Conservation (phyloP, 129 eudicot genomes). For the Calendula officinalis region DNA sequence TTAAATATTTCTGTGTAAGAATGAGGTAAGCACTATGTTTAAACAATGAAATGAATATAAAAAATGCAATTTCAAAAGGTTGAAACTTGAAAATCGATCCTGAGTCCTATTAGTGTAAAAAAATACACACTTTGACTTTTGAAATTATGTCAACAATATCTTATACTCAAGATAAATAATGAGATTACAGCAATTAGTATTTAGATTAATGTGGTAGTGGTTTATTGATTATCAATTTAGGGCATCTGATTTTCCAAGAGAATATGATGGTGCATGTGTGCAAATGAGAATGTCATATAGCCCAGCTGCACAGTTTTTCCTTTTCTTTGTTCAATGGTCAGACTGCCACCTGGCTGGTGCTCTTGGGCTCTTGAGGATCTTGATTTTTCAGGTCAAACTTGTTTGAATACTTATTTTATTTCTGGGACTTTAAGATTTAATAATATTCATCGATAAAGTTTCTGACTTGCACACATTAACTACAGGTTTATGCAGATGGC, state of each 20-base stretch:
- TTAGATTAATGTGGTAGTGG: conserved; percentile 1
- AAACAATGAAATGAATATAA: not conserved
- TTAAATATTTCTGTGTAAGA: not conserved
- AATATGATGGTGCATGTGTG: conserved; percentile 87
- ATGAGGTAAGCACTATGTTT: not conserved
- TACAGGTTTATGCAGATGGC: conserved; percentile 91
- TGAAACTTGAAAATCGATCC: not conserved
- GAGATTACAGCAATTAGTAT: conserved; percentile 6
- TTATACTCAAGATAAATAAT: not conserved
- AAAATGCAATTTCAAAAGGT: not conserved
- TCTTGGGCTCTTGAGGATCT: conserved; percentile 77
- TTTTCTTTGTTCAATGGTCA: conserved; percentile 91
- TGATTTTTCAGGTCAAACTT: conserved; percentile 68
- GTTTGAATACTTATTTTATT: not conserved
- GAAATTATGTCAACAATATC: not conserved
- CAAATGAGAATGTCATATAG: conserved; percentile 97
- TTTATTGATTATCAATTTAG: conserved; percentile 27
- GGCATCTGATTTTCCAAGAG: conserved; percentile 85
- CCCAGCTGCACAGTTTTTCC: conserved; percentile 86
- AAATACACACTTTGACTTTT: not conserved
- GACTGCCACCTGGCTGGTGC: conserved; percentile 94
- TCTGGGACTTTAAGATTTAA: not conserved
- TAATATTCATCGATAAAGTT: conserved; percentile 1
- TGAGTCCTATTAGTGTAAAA: conserved; percentile 1
- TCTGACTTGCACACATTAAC: not conserved